phyloP scores from a whole-genome alignment of 179 eudicot genomes.

The Amaranthus tricolor region DNA sequence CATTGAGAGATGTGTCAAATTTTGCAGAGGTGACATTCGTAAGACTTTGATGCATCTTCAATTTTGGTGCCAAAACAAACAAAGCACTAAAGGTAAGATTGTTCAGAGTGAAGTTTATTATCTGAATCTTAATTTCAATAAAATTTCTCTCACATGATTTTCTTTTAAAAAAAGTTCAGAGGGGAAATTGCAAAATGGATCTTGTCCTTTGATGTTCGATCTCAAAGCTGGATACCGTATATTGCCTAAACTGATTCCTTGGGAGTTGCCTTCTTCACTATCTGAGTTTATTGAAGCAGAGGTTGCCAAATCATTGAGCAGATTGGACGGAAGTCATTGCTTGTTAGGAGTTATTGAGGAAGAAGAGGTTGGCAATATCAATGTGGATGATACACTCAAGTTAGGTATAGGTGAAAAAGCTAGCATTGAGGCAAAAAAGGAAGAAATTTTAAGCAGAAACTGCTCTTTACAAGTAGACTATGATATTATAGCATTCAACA shows the following conservation, averaged over 20 bases:
- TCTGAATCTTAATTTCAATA: neutral
- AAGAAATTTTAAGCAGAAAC: conserved; percentile 60
- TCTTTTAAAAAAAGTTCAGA: conserved; percentile 38
- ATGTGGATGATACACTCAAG: conserved; percentile 22
- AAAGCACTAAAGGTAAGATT: conserved; percentile 26
- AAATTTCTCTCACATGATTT: conserved; percentile 8
- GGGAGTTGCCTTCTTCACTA: conserved; percentile 62
- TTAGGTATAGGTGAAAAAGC: conserved; percentile 31
- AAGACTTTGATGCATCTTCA: conserved; percentile 79
- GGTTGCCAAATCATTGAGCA: conserved; percentile 47
- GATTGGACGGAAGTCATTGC: conserved; percentile 39
- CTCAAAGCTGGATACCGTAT: conserved; percentile 64
- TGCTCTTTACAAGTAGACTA: conserved; percentile 37
- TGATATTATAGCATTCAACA: conserved; percentile 34
- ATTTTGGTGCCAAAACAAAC: conserved; percentile 87
- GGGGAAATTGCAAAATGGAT: conserved; percentile 26
- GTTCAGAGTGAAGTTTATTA: conserved; percentile 25
- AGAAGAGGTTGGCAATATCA: conserved; percentile 35
- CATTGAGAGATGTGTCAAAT: conserved; percentile 55
- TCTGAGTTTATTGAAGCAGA: conserved; percentile 73
- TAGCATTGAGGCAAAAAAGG: conserved; percentile 62
- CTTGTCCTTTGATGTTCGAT: conserved; percentile 55
- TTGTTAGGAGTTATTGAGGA: conserved; percentile 41
- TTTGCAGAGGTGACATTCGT: conserved; percentile 76
- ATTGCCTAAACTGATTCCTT: conserved; percentile 65